Evolutionary conservation across 2,329 filamentous ascomycete species (phyloP).

Genomic region (Talaromyces piceae): DNA sequence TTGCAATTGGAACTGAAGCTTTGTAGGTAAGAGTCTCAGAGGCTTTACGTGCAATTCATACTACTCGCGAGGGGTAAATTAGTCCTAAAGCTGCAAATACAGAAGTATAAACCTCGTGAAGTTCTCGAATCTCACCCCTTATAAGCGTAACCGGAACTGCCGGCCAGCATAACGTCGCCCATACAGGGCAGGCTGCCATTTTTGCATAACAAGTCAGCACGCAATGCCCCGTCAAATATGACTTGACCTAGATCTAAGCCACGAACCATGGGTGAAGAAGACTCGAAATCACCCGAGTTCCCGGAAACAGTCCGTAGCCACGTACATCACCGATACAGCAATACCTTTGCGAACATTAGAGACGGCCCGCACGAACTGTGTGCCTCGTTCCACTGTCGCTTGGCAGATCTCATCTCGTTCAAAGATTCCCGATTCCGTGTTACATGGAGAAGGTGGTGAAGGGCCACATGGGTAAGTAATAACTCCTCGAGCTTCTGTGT

Average conservation of each 20-base stretch:
- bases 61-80: neutral
- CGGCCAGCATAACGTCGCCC: conserved; percentile 51
- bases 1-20: no score
- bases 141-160: conserved; percentile 55
- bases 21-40: no score
- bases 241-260: conserved; percentile 41
- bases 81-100: conserved; percentile 6
- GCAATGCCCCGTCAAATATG: conserved; percentile 43
- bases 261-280: conserved; percentile 41
- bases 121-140: conserved; percentile 44
- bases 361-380: conserved; percentile 43
- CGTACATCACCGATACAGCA: conserved; percentile 57
- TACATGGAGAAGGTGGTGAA: conserved; percentile 51
- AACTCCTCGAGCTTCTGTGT: conserved; percentile 49
- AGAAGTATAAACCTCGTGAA: conserved; percentile 48
- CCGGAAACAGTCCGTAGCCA: conserved; percentile 31
- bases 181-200: conserved; percentile 49
- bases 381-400: conserved; percentile 39
- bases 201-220: conserved; percentile 51
- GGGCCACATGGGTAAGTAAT: conserved; percentile 60
- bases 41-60: no score
- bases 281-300: conserved; percentile 47
- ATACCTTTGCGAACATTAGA: conserved; percentile 43
- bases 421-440: conserved; percentile 57
- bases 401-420: conserved; percentile 47